These are phyloP conservation scores for Chalaropsis thielavioides DNA, from an alignment of 2,329 filamentous ascomycete genomes.

Conservation along the genomic window DNA sequence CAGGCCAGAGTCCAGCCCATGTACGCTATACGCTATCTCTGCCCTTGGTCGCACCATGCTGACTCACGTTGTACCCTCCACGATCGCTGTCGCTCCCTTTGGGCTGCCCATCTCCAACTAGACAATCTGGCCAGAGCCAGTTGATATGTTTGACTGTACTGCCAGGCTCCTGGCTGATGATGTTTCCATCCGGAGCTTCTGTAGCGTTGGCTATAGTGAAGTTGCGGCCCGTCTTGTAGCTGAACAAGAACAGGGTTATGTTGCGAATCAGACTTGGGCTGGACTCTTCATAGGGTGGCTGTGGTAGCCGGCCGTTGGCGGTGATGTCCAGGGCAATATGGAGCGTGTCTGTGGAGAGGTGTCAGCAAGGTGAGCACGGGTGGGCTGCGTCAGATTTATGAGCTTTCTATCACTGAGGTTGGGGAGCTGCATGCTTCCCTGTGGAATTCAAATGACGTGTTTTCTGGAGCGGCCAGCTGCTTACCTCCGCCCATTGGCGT, in stretches of 20 bases:
- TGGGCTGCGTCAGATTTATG: slow-evolving; percentile 14
- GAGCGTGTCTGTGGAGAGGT: slow-evolving; percentile 32
- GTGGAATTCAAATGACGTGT: background rate
- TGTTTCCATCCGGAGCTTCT: slow-evolving; percentile 41
- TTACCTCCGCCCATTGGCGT: slow-evolving; percentile 49
- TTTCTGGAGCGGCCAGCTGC: slow-evolving; percentile 20
- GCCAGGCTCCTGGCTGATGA: slow-evolving; percentile 47
- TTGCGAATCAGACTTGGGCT: slow-evolving; percentile 44
- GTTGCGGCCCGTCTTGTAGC: slow-evolving; percentile 47
- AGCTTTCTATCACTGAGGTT: background rate
- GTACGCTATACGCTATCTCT: background rate
- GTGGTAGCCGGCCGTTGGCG: slow-evolving; percentile 46
- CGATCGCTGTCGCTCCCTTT: slow-evolving; percentile 34
- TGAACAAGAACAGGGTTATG: slow-evolving; percentile 53
- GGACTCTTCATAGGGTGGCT: slow-evolving; percentile 33
- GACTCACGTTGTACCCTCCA: slow-evolving; percentile 48
- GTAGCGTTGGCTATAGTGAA: slow-evolving; percentile 55
- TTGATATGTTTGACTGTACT: slow-evolving; percentile 62
- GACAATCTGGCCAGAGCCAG: slow-evolving; percentile 56
- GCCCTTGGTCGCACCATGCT: background rate
- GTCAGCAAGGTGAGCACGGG: slow-evolving; percentile 15
- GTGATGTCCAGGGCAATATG: slow-evolving; percentile 55
- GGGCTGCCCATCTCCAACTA: slow-evolving; percentile 45
- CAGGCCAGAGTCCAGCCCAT: background rate
- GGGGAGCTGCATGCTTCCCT: background rate